Base-by-base conservation (phyloP, 108 stramenopile genomes). In the Schizochytrium sp. region DNA sequence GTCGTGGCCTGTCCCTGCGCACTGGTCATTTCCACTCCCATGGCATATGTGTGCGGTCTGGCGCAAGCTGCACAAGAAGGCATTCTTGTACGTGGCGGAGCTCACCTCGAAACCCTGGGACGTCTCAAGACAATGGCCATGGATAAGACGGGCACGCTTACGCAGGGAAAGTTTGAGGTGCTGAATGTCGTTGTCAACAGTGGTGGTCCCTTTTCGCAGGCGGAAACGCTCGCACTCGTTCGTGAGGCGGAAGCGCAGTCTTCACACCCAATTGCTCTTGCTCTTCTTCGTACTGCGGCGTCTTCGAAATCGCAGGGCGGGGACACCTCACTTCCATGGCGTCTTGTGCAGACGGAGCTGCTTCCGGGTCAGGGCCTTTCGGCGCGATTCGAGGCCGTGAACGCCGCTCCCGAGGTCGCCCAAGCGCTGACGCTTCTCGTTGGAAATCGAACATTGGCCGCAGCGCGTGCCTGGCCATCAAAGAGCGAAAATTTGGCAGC, bases 1-100 rank as follows among this genome's bases (percentile, higher is more conserved):
- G 96, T 98, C 12, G 94, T 98, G 88, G 96, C 97, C 5, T 98
- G 97, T 88, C 97, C 97, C 4, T 98, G 97, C 92, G 96, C 97
- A n/a, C 91, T 98, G 57, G 96, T 96, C 5, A 97, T 97, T 51
- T 93, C 94, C 69, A 96, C 97, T 25, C 97, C 97, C 44, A 96
- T 98, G 25, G 93, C 96, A 25, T 96, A 96, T 87, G 96, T 95
- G 25, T 95, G 96, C 45, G 97, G 96, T 28, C 88, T 98, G 5
- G 97, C 96, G 34, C 95, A 95, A 18, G 92, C 95, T 23, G 96
- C 97, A 5, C 95, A 96, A 89, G 59, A 92, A 29, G 97, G 97
- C 60, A 94, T 98, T 23, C 90, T 98, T 18, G 91, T 98, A 53
- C 96, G 96, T 89, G 96, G 97, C 44, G 96, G 96, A 23, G 92